Percentiles rank a stretch among this genome's conserved stretches.
phyloP scores from a whole-genome alignment of 495 filamentous ascomycete genomes.

The Hypoxylon fuscum region DNA sequence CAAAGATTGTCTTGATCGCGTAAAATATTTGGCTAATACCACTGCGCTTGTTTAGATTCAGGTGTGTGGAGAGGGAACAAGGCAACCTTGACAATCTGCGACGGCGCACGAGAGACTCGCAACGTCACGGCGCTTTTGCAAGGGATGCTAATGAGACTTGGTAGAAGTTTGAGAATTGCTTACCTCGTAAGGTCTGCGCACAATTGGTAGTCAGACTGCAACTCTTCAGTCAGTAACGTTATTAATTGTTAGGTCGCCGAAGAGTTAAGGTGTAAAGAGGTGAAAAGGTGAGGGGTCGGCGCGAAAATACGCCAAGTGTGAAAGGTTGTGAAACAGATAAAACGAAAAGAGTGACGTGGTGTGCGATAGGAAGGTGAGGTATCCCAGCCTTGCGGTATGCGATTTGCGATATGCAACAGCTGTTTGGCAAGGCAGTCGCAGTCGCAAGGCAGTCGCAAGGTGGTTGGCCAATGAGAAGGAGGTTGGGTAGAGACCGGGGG shows the following conservation, averaged over 20 bases:
- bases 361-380: constrained; percentile 4
- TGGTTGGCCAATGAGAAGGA: constrained; percentile 28
- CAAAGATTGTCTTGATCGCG: background rate
- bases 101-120: too few species aligned
- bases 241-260: too few species aligned
- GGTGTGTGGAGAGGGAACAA: background rate
- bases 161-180: background rate
- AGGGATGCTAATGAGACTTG: background rate
- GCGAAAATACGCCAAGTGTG: background rate
- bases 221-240: too few species aligned
- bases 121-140: too few species aligned
- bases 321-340: background rate
- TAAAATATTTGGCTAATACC: background rate
- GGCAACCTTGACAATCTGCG: background rate
- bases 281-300: background rate
- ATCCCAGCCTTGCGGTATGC: constrained; percentile 23
- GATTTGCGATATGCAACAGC: background rate
- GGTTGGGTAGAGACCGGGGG: constrained; percentile 8
- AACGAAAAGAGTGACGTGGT: background rate
- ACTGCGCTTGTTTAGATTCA: constrained; percentile 8
- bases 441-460: constrained; percentile 2
- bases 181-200: constrained; percentile 3
- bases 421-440: background rate
- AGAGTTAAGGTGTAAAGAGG: background rate
- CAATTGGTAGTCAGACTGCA: background rate